phyloP scores from a whole-genome alignment of 208 protist genomes.

The Phytomonas francai region DNA sequence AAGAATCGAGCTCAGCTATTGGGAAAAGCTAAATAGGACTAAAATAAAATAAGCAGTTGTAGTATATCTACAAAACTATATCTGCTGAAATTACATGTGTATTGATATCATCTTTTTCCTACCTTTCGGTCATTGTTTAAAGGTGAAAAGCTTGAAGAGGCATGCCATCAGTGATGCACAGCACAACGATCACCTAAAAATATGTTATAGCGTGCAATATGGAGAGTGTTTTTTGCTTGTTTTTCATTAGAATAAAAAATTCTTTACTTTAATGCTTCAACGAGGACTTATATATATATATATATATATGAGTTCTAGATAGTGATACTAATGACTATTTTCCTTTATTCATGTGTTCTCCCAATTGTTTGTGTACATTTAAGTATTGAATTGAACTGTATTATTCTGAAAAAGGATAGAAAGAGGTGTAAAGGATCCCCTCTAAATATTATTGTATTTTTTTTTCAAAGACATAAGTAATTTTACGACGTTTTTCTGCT shows the following conservation, averaged over 20 bases:
- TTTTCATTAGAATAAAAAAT: neutral
- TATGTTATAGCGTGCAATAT: neutral
- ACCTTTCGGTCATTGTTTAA: neutral
- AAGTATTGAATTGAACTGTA: neutral
- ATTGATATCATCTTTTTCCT: neutral
- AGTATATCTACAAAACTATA: neutral
- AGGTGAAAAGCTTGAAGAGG: neutral
- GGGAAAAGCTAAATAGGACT: neutral
- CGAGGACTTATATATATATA: neutral
- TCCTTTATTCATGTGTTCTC: neutral
- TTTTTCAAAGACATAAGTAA: neutral
- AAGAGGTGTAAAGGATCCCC: neutral
- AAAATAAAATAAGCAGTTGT: neutral
- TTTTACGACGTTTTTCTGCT: neutral
- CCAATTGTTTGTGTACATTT: neutral
- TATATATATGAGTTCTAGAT: slow-evolving; percentile 4
- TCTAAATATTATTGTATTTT: slow-evolving; percentile 1
- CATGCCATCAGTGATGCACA: neutral
- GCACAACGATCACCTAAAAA: neutral
- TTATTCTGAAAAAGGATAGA: neutral
- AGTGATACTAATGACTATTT: slow-evolving; percentile 2
- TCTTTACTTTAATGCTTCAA: neutral
- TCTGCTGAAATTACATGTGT: neutral
- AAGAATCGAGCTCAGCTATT: neutral
- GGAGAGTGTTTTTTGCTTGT: neutral